Evolutionary conservation across 78 protist species (phyloP), one percentile per base, ranked within the genome.

Genomic region (Dictyostelium capitatum): DNA sequence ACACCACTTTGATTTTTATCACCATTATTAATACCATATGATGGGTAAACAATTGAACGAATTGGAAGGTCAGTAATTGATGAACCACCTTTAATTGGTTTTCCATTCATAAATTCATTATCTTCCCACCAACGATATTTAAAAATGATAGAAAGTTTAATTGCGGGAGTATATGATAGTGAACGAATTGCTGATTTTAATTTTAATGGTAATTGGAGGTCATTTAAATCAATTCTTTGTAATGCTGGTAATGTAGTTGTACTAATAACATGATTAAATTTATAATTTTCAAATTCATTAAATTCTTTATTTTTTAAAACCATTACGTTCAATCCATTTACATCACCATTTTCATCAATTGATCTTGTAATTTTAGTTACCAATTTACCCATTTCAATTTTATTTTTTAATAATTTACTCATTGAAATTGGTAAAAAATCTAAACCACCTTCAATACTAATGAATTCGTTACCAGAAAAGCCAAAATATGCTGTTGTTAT

Each of bases 61-160:
- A 82, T 30, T 82, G 79, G 79, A 17, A 82, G 79, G 67, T 82
- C 89, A 17, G 89, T 82, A 3, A 17, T 7, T 12, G 89, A 67
- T 28, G 30, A 6, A 30, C 89, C 89, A 51, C 89, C 89, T 10
- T 17, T 30, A n/a, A 82, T 67, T 67, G 89, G 79, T 48, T 51
- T 64, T 30, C 89, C 89, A 3, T 67, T 82, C 89, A 82, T 82
- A 10, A 82, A 23, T 6, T 46, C 51, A 2, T 0, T 11, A 51
- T 82, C 89, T 69, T 82, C 79, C 89, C 89, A 82, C 89, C 89
- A 82, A 67, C 89, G 77, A 11, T 25, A 28, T 23, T 28, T 47
- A 41, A 82, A 82, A 15, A 8, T 8, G 47, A 82, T 23, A 4
- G 79, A 48, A 48, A 82, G 3, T 30, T 82, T 82, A 11, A 62